Conservation (phyloP, 495 filamentous ascomycete genomes). For the Staphylotrichum longicolle region DNA sequence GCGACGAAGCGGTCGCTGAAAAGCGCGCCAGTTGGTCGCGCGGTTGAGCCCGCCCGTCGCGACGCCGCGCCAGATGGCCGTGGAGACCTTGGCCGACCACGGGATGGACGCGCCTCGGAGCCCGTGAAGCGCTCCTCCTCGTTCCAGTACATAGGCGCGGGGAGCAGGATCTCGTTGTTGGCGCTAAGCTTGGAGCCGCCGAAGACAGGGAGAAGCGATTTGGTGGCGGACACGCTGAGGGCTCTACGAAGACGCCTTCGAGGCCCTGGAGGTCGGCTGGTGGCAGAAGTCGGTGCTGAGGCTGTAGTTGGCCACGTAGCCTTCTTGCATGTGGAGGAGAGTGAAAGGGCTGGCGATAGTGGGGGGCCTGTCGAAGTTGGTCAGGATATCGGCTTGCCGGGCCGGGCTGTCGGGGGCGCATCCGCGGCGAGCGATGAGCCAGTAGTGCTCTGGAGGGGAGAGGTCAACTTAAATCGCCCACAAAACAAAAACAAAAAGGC, state of each 20-base stretch:
- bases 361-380: constrained; percentile 42
- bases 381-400: constrained; percentile 44
- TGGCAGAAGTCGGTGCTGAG: constrained; percentile 63
- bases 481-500: no score
- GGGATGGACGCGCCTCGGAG: constrained; percentile 44
- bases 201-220: constrained; percentile 66
- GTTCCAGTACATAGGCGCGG: constrained; percentile 72
- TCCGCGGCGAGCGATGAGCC: constrained; percentile 58
- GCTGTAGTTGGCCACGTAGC: constrained; percentile 65
- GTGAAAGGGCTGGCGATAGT: constrained; percentile 41
- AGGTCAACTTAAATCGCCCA: constrained; percentile 21
- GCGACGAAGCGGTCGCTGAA: constrained; percentile 73
- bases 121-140: constrained; percentile 67
- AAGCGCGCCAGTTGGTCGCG: constrained; percentile 61
- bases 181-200: constrained; percentile 71
- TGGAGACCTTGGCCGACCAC: constrained; percentile 57
- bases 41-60: constrained; percentile 67
- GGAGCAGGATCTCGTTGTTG: constrained; percentile 81
- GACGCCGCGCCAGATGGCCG: constrained; percentile 66
- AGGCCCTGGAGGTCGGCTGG: constrained; percentile 55
- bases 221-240: constrained; percentile 56
- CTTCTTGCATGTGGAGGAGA: constrained; percentile 47
- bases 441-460: constrained; percentile 50
- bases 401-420: constrained; percentile 61
- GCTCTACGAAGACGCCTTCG: constrained; percentile 70